Conservation (phyloP, 2,329 filamentous ascomycete species). For the Arthrinium phaeospermum region DNA sequence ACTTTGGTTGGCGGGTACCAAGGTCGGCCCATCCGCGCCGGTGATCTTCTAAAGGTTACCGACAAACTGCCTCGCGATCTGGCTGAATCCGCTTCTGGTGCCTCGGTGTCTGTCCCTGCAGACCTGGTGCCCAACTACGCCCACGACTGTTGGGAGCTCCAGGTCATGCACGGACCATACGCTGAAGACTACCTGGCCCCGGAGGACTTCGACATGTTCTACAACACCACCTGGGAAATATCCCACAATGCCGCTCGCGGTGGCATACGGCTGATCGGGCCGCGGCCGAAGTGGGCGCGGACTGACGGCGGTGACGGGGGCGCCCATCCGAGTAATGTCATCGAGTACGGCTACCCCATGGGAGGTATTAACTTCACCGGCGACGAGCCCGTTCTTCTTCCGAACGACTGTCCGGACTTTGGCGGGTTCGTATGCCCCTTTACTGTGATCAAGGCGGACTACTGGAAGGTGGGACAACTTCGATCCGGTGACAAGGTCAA, state of each 20-base stretch:
- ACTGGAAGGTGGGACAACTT: conserved; percentile 67
- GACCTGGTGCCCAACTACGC: conserved; percentile 54
- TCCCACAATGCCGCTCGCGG: conserved; percentile 66
- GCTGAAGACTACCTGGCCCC: conserved; percentile 57
- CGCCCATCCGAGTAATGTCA: conserved; percentile 63
- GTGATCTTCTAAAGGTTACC: conserved; percentile 56
- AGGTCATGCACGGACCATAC: conserved; percentile 61
- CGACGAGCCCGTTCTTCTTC: conserved; percentile 65
- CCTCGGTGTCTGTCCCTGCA: conserved; percentile 25
- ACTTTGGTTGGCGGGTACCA: conserved; percentile 66
- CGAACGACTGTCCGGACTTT: conserved; percentile 63
- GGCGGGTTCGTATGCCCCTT: conserved; percentile 64
- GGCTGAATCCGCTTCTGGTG: not conserved
- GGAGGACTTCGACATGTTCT: conserved; percentile 62
- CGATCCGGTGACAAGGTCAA: conserved; percentile 62
- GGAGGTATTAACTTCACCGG: conserved; percentile 67
- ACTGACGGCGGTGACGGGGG: conserved; percentile 67
- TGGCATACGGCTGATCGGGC: conserved; percentile 65
- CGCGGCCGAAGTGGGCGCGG: conserved; percentile 63
- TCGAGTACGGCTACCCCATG: conserved; percentile 65
- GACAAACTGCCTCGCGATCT: conserved; percentile 41
- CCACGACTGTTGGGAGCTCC: conserved; percentile 54
- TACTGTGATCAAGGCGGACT: conserved; percentile 61
- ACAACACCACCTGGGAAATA: conserved; percentile 62
- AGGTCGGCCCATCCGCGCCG: conserved; percentile 58